phyloP scores from a whole-genome alignment of 2,329 filamentous ascomycete species.

The Kalaharituber pfeilii region DNA sequence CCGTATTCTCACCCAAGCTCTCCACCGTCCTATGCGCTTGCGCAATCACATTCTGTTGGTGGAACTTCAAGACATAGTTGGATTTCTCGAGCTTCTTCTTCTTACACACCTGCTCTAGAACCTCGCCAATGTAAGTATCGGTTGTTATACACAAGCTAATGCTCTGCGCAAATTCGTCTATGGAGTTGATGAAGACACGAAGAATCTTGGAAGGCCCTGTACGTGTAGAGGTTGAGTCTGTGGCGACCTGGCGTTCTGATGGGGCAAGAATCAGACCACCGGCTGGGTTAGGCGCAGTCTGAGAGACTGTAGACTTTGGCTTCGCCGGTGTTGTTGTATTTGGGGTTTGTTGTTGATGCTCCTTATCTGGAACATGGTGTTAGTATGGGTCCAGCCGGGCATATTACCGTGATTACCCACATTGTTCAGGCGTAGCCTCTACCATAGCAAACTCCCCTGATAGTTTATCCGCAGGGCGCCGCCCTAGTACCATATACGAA shows the following conservation, averaged over 20 bases:
- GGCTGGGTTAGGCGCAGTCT: background rate
- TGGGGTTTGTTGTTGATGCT: background rate
- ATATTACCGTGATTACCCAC: slow-evolving; percentile 6
- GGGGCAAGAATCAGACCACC: slow-evolving; percentile 2
- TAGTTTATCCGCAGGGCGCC: slow-evolving; percentile 38
- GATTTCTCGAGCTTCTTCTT: slow-evolving; percentile 64
- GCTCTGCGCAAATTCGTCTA: slow-evolving; percentile 40
- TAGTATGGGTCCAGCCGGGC: background rate
- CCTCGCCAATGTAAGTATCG: slow-evolving; percentile 66
- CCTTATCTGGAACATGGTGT: background rate
- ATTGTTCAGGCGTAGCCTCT: slow-evolving; percentile 50
- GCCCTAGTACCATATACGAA: slow-evolving; percentile 36
- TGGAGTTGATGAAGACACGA: slow-evolving; percentile 20
- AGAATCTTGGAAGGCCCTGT: slow-evolving; percentile 20
- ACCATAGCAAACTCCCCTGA: slow-evolving; percentile 65
- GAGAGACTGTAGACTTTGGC: background rate
- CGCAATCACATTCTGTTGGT: slow-evolving; percentile 44
- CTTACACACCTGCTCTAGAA: slow-evolving; percentile 60
- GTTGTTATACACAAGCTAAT: slow-evolving; percentile 60
- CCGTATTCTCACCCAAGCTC: slow-evolving; percentile 55
- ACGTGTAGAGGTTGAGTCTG: slow-evolving; percentile 11
- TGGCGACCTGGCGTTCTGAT: slow-evolving; percentile 4
- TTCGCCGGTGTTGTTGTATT: background rate
- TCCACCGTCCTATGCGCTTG: slow-evolving; percentile 62
- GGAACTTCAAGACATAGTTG: slow-evolving; percentile 60